These are phyloP conservation scores for Penicillium waksmanii DNA, from an alignment of 495 filamentous ascomycete genomes.

Conservation along the genomic window DNA sequence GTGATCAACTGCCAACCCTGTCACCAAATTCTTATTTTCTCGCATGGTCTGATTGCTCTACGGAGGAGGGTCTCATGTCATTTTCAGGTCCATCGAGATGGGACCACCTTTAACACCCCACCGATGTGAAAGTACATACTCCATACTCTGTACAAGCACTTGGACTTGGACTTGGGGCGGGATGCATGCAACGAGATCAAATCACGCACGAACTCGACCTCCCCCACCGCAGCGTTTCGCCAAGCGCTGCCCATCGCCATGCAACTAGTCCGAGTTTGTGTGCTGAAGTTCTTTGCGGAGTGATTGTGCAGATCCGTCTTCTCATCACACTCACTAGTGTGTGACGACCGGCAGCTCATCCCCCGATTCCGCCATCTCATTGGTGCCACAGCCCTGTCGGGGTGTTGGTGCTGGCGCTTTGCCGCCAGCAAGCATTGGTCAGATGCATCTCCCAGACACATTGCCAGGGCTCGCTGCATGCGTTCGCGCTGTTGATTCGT, in stretches of 20 bases:
- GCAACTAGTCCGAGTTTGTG: slow-evolving; percentile 13
- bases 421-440: slow-evolving; percentile 43
- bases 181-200: slow-evolving; percentile 19
- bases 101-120: background rate
- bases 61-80: background rate
- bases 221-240: slow-evolving; percentile 25
- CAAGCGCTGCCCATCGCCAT: slow-evolving; percentile 15
- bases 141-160: background rate
- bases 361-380: slow-evolving; percentile 30
- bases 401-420: slow-evolving; percentile 43
- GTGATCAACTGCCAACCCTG: no score
- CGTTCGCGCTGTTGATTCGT: slow-evolving; percentile 33
- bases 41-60: no score
- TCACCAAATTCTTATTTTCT: no score
- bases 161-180: background rate
- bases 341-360: slow-evolving; percentile 41
- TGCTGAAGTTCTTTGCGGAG: slow-evolving; percentile 26
- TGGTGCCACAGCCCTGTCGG: slow-evolving; percentile 34
- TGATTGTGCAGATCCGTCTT: slow-evolving; percentile 39
- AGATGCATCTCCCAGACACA: slow-evolving; percentile 44
- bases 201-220: slow-evolving; percentile 2
- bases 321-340: slow-evolving; percentile 48
- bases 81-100: background rate
- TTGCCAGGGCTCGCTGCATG: slow-evolving; percentile 23
- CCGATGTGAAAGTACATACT: background rate